Base-by-base conservation (phyloP, 257 asterid species). In the Solanum medicagineum region DNA sequence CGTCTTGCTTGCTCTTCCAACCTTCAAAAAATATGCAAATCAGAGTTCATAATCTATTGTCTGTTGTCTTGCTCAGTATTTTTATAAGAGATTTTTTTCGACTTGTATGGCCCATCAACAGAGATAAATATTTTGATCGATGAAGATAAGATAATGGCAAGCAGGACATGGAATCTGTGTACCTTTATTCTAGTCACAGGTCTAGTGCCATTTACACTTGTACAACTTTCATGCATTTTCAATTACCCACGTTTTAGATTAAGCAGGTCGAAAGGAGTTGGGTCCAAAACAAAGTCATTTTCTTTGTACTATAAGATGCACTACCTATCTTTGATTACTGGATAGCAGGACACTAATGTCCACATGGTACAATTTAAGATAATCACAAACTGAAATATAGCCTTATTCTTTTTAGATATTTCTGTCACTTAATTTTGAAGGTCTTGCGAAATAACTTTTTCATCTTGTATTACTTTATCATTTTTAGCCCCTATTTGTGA, bases 1-100 rank as follows among this genome's bases (percentile, higher is more conserved):
- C 56, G 89, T 90, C 88, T 89, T 95, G 5, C 77, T 87, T 29
- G 93, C 62, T 81, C 87, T 93, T 55, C 98, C 98, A 79, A 95
- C 96, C 98, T 93, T 71, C 73, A 68, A 79, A 20, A 5, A 82
- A 22, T 1, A 82, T 0, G 8, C 4, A 17, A 62, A 24, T 56
- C 12, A 82, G 19, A 56, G 47, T 51, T 10, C 10, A 20, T 20
- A 19, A 16, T 59, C 4, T 9, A 59, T 59, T 9, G 0, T 20
- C 20, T 13, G 7, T 20, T 8, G 7, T 57, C 26, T 59, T 20
- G 9, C 8, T 1, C 0, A 20, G 10, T 59, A 59, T 0, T 59
- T 59, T 7, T 20, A 7, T 1, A 4, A 20, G 6, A 45, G 49
- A 45, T 36, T 4, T 36, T 4, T 3, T 36, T 36, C 42, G 6